Evolutionary conservation across 2,329 filamentous ascomycete genomes (phyloP), one percentile per base, ranked within the genome.

Genomic region (Lecanicillium sp.): DNA sequence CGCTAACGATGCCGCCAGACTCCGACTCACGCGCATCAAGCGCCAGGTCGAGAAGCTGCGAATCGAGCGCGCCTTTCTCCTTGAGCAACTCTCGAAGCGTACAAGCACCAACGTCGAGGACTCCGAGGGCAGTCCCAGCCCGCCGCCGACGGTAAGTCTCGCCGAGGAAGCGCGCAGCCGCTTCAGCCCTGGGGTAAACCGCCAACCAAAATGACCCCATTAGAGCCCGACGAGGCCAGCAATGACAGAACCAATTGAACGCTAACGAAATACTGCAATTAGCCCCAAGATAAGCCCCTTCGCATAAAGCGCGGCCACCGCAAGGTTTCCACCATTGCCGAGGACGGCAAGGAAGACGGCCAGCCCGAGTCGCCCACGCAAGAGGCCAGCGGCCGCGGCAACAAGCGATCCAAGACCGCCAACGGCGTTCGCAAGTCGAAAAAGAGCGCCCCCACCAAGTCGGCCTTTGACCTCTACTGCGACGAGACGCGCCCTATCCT

Each of bases 21-120:
- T 88, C 45, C 86, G 89, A 44, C 86, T 95, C 54, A 74, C 79
- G 33, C 85, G 90, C 40, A 80, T 95, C 52, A 84, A 87, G 66
- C 83, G 90, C 54, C 86, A 88, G 60, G 85, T 96, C 56, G 86
- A 94, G 65, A 96, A 97, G 70, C 81, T 94, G 75, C 84, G 93
- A 42, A 78, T 97, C 20, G 87, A 94, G 70, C 80, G 89, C 53
- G 86, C 87, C 21, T 84, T 87, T 56, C 70, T 87, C 39, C 74
- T 86, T 27, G 83, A 87, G 60, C 82, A 89, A 62, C 74, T 93
- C 35, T 76, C 82, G 17, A 84, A 84, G 58, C 80, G 87, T 56
- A 89, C 86, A 15, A 86, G 84, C 65, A 75, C 81, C 56, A 85
- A 85, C 56, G 83, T 86, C 40, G 83, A 87, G 62, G 84, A 90